Evolutionary conservation across 306 rosid species (phyloP).

Genomic region (Vicia villosa): DNA sequence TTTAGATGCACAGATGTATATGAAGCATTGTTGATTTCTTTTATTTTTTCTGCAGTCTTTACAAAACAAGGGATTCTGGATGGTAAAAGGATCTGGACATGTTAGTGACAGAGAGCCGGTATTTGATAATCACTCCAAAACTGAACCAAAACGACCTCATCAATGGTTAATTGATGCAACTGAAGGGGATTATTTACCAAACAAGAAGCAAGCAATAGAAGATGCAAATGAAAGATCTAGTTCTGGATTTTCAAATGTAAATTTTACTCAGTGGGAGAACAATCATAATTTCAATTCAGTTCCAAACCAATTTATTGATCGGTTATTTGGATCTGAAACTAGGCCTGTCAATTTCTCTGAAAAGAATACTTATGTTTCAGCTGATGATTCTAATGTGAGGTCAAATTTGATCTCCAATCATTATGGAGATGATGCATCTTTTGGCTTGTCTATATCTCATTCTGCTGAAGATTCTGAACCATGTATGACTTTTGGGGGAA

Average conservation of each 20-base stretch:
- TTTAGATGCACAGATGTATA: constrained; percentile 10
- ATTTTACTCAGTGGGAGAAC: constrained; percentile 68
- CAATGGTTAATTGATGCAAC: constrained; percentile 73
- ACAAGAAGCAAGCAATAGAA: constrained; percentile 73
- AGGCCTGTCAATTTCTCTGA: constrained; percentile 53
- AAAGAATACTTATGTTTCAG: constrained; percentile 51
- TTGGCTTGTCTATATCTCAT: constrained; percentile 69
- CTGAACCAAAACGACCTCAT: constrained; percentile 72
- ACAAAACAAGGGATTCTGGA: constrained; percentile 75
- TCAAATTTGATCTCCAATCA: constrained; percentile 55
- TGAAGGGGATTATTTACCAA: constrained; percentile 62
- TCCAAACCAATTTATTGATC: constrained; percentile 59
- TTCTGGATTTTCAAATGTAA: constrained; percentile 55
- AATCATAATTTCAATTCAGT: constrained; percentile 56
- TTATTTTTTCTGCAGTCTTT: constrained; percentile 46
- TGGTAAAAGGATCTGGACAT: constrained; percentile 58
- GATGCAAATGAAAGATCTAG: constrained; percentile 60
- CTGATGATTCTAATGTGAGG: constrained; percentile 57
- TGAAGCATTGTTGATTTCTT: constrained; percentile 18
- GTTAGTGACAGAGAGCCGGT: constrained; percentile 51
- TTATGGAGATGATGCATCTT: constrained; percentile 52
- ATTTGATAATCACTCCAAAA: constrained; percentile 57
- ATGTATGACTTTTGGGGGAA: constrained; percentile 53
- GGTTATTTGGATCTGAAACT: constrained; percentile 65
- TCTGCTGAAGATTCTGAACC: constrained; percentile 64